phyloP scores from a whole-genome alignment of 495 filamentous ascomycete genomes.

The Letharia columbiana region DNA sequence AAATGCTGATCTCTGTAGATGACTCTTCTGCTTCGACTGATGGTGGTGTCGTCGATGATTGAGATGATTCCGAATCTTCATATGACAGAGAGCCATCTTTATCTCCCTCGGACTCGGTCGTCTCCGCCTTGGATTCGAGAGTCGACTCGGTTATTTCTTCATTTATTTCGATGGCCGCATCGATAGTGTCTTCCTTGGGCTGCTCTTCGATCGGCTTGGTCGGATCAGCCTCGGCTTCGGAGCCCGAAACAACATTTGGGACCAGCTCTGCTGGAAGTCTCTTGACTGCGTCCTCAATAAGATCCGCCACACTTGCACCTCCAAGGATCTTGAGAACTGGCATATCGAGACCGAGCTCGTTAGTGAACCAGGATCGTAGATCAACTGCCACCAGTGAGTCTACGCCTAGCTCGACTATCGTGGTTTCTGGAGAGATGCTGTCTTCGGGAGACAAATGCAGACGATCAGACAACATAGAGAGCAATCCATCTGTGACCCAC shows the following conservation, averaged over 20 bases:
- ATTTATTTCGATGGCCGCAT: neutral
- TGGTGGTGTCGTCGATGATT: neutral
- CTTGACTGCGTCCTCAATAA: neutral
- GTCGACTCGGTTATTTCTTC: neutral
- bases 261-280: slow-evolving; percentile 6
- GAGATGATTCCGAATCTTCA: neutral
- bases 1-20: neutral
- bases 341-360: slow-evolving; percentile 34
- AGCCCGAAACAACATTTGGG: neutral
- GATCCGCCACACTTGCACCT: slow-evolving; percentile 1
- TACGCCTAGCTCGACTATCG: slow-evolving; percentile 31
- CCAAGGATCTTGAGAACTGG: slow-evolving; percentile 43
- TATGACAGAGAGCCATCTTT: neutral
- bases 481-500: neutral
- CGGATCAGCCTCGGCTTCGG: neutral
- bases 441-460: neutral
- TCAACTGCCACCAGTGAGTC: slow-evolving; percentile 34
- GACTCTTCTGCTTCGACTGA: neutral
- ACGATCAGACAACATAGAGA: neutral
- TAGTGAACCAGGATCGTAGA: slow-evolving; percentile 34
- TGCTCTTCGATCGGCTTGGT: neutral
- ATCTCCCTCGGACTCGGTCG: neutral
- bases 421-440: neutral
- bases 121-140: neutral
- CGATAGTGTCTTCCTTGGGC: neutral